Percentiles rank a stretch among this genome's conserved stretches.
These are phyloP conservation scores for Melocanna baccifera DNA, from an alignment of 176 grass and related monocot genomes.

Conservation along the genomic window DNA sequence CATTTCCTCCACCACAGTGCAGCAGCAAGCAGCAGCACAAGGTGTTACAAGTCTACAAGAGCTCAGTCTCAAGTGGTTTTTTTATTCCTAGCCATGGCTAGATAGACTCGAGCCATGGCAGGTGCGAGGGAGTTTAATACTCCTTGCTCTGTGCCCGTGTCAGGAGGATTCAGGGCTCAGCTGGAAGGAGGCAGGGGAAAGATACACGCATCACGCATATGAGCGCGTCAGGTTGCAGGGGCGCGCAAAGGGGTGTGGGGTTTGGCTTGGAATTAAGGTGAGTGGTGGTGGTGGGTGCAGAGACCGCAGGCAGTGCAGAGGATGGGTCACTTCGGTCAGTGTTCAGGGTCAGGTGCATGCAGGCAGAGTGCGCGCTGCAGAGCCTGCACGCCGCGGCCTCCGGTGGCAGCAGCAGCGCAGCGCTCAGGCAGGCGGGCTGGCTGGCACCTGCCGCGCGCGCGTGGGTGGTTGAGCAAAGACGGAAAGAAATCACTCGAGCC, in stretches of 20 bases:
- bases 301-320: conserved; percentile 12
- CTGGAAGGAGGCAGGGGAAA: background rate
- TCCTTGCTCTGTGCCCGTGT: background rate
- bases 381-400: conserved; percentile 37
- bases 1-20: conserved; percentile 1
- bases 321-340: conserved; percentile 81
- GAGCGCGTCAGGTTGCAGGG: conserved; percentile 10
- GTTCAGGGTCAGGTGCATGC: conserved; percentile 30
- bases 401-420: background rate
- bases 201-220: background rate
- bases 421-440: background rate
- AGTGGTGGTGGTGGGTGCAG: conserved; percentile 25
- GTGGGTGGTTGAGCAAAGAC: conserved; percentile 1
- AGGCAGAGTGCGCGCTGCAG: conserved; percentile 54
- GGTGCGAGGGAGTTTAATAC: background rate
- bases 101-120: background rate
- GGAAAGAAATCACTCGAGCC: background rate
- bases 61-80: background rate
- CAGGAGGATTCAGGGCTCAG: background rate
- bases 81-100: background rate
- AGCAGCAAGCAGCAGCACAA: background rate
- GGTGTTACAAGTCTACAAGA: background rate
- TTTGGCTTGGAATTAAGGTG: background rate
- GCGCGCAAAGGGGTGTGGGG: background rate
- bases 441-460: conserved; percentile 9